A percentile compares a stretch with the other conserved stretches of the same genome.
Evolutionary conservation across 179 eudicot genomes (phyloP).

Genomic region (Beta corolliflora): DNA sequence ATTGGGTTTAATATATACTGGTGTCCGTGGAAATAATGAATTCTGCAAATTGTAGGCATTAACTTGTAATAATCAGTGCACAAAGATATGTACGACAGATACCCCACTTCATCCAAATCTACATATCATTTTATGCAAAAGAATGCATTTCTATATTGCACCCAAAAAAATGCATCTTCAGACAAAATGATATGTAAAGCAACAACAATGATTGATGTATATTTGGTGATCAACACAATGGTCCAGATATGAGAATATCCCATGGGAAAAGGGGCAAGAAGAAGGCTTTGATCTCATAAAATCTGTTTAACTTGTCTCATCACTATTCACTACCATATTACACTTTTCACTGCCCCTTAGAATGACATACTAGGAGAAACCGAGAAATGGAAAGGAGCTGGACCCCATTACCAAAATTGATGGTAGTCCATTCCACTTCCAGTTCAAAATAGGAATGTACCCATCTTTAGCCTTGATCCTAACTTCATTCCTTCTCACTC

Average conservation of each 20-base stretch:
- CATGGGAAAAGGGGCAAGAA: not conserved
- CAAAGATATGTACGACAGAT: not conserved
- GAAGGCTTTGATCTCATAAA: not conserved
- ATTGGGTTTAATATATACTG: not conserved
- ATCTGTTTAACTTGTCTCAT: not conserved
- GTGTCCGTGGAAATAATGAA: not conserved
- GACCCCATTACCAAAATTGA: conserved; percentile 13
- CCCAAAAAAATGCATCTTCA: not conserved
- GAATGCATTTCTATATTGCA: not conserved
- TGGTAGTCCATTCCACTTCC: not conserved
- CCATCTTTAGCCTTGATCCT: not conserved
- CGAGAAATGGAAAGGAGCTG: conserved; percentile 3
- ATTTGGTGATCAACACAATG: not conserved
- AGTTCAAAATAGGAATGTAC: not conserved
- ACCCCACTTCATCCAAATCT: not conserved
- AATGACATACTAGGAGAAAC: conserved; percentile 19
- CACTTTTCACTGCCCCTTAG: not conserved
- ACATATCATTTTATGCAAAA: not conserved
- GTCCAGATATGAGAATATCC: not conserved
- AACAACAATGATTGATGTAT: not conserved
- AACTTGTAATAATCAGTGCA: too few relatives aligned
- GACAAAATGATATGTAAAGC: not conserved
- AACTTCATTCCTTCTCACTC: not conserved
- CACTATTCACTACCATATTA: not conserved
- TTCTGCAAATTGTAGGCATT: not conserved